These are phyloP conservation scores for Monilinia polystroma DNA, from an alignment of 2,329 filamentous ascomycete genomes.

Conservation along the genomic window DNA sequence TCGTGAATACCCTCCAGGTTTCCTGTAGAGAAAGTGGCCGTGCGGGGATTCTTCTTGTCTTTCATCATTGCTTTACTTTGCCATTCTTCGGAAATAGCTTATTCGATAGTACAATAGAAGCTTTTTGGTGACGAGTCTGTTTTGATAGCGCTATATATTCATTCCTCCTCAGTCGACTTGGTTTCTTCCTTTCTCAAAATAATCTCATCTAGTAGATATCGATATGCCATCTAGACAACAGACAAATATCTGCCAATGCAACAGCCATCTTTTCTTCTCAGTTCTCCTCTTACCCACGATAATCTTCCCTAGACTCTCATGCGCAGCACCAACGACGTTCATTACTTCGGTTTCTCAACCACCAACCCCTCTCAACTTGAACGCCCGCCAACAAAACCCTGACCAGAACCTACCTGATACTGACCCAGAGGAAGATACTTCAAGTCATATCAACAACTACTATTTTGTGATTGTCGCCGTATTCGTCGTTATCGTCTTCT, in stretches of 20 bases:
- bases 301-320: constrained; percentile 32
- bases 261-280: constrained; percentile 26
- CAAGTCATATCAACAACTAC: constrained; percentile 55
- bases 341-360: constrained; percentile 23
- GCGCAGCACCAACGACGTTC: constrained; percentile 26
- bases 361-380: constrained; percentile 13
- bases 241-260: constrained; percentile 28
- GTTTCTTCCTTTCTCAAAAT: background rate
- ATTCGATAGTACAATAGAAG: constrained; percentile 12
- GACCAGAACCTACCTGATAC: constrained; percentile 10
- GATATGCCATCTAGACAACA: constrained; percentile 13
- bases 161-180: background rate
- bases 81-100: background rate
- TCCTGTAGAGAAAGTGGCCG: background rate
- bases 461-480: constrained; percentile 51
- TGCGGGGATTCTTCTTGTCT: background rate
- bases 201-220: background rate
- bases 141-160: background rate
- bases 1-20: constrained; percentile 1
- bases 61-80: background rate
- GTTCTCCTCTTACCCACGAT: constrained; percentile 33
- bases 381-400: constrained; percentile 12
- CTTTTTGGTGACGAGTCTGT: constrained; percentile 9
- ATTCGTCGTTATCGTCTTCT: constrained; percentile 45
- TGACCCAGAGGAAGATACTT: constrained; percentile 24